These are phyloP conservation scores for Anisodus tanguticus DNA, from an alignment of 257 asterid genomes.

Conservation along the genomic window DNA sequence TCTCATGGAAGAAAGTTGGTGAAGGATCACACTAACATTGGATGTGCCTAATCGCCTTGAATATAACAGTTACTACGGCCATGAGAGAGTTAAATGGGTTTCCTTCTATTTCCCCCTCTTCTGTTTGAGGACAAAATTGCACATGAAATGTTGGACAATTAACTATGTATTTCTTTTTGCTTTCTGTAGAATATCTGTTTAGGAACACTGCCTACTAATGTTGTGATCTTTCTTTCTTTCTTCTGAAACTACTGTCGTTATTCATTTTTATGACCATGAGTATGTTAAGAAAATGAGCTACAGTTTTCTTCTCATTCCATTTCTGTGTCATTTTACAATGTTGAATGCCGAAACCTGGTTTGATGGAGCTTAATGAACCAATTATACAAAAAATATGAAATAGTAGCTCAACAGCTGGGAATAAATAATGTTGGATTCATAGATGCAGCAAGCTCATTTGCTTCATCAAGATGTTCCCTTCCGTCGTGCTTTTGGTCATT, in stretches of 20 bases:
- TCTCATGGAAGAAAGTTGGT: slow-evolving; percentile 25
- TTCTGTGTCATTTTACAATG: not conserved
- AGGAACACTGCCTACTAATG: not conserved
- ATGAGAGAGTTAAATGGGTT: not conserved
- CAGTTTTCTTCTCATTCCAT: not conserved
- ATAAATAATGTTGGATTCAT: not conserved
- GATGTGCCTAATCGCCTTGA: not conserved
- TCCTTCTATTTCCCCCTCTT: not conserved
- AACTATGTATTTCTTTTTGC: not conserved
- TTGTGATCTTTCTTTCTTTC: not conserved
- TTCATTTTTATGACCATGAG: not conserved
- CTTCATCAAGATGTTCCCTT: not conserved
- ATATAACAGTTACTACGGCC: not conserved
- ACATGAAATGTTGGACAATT: not conserved
- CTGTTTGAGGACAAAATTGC: not conserved
- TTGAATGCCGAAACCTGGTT: not conserved
- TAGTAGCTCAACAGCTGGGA: not conserved
- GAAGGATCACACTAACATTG: slow-evolving; percentile 2
- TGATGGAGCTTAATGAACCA: not conserved
- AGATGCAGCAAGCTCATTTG: not conserved
- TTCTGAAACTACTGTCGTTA: not conserved
- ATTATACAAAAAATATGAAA: too few species aligned
- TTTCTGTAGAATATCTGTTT: not conserved
- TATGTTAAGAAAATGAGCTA: not conserved
- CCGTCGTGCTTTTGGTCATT: not conserved